Evolutionary conservation across 768 basidiomycete genomes (phyloP).

Genomic region (Rossbeevera mucosa): DNA sequence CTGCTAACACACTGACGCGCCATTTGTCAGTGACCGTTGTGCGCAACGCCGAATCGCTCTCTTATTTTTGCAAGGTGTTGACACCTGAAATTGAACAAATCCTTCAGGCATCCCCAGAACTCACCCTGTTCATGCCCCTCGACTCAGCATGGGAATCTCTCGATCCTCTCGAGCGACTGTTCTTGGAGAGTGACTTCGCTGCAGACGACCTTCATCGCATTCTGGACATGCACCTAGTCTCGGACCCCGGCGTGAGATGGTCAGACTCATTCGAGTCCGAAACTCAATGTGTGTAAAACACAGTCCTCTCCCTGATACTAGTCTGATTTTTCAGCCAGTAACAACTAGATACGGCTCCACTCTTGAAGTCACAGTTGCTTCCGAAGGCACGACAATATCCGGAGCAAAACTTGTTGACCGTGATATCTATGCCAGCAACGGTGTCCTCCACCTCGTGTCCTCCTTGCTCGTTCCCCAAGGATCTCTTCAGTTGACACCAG

Average conservation of each 20-base stretch:
- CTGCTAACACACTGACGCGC: not conserved
- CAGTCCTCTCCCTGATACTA: not conserved
- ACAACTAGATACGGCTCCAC: conserved; percentile 63
- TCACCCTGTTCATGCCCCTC: conserved; percentile 88
- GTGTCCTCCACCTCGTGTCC: conserved; percentile 87
- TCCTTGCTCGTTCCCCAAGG: conserved; percentile 74
- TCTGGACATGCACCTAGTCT: conserved; percentile 72
- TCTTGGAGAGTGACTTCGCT: conserved; percentile 86
- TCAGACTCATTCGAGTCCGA: conserved; percentile 54
- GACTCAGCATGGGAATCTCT: conserved; percentile 81
- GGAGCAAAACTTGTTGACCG: conserved; percentile 59
- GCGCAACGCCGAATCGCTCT: conserved; percentile 52
- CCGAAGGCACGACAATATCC: conserved; percentile 53
- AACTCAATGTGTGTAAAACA: conserved; percentile 46
- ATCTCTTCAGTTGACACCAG: conserved; percentile 78
- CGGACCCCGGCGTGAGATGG: conserved; percentile 56
- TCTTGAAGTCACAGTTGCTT: conserved; percentile 54
- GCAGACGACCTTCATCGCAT: conserved; percentile 74
- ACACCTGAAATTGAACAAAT: conserved; percentile 51
- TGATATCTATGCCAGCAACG: conserved; percentile 92
- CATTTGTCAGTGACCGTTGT: conserved; percentile 52
- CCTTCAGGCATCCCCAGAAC: conserved; percentile 62
- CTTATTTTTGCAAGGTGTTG: conserved; percentile 72
- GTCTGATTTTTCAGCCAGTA: conserved; percentile 42
- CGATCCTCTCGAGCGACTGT: conserved; percentile 73